phyloP scores from a whole-genome alignment of 2,329 filamentous ascomycete genomes.

The Aspergillus clavatus region DNA sequence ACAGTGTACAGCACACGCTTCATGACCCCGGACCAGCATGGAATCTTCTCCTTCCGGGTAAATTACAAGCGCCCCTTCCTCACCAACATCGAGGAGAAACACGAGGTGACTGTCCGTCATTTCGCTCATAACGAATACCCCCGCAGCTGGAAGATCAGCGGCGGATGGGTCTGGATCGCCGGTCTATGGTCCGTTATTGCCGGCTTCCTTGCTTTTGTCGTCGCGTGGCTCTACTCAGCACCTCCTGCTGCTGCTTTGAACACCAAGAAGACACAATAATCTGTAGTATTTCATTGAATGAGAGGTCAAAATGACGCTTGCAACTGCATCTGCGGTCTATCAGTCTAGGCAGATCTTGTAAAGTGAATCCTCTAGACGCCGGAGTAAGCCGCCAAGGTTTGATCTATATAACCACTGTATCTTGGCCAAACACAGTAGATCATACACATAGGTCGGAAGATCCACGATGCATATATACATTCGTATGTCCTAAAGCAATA shows the following conservation, averaged over 20 bases:
- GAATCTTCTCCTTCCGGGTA: constrained; percentile 96
- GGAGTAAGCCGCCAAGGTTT: no score
- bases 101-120: constrained; percentile 88
- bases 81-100: constrained; percentile 86
- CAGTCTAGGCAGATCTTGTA: not conserved
- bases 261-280: constrained; percentile 47
- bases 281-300: constrained; percentile 18
- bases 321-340: constrained; percentile 11
- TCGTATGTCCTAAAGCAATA: not conserved
- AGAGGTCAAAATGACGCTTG: constrained; percentile 18
- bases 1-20: constrained; percentile 72
- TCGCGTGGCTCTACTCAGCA: constrained; percentile 78
- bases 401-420: no score
- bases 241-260: constrained; percentile 40
- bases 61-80: constrained; percentile 96
- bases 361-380: no score
- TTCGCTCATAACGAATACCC: constrained; percentile 97
- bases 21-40: constrained; percentile 89
- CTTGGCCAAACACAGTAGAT: not conserved
- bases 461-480: constrained; percentile 10
- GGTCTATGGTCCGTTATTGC: constrained; percentile 78
- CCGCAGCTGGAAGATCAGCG: constrained; percentile 81
- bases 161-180: constrained; percentile 89
- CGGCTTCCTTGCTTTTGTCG: constrained; percentile 81
- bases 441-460: not conserved